phyloP scores from a whole-genome alignment of 1,139 yeast genomes.

The Suhomyces maxii region DNA sequence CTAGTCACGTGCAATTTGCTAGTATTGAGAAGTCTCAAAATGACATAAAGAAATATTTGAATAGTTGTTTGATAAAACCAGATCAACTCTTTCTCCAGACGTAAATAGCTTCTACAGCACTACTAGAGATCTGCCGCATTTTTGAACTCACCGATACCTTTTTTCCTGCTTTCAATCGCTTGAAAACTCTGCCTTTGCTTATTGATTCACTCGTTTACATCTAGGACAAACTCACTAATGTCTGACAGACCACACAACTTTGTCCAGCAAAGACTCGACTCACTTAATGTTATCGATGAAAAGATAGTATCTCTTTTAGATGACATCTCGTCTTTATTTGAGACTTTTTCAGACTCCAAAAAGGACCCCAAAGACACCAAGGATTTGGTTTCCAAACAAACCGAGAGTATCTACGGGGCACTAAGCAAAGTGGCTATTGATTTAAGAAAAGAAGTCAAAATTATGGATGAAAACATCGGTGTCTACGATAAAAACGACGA shows the following conservation, averaged over 20 bases:
- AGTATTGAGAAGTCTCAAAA: too few species aligned
- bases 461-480: slow-evolving; percentile 59
- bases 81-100: too few species aligned
- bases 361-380: slow-evolving; percentile 16
- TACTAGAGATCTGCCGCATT: too few species aligned
- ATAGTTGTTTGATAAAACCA: too few species aligned
- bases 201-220: too few species aligned
- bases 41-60: too few species aligned
- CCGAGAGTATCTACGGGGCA: slow-evolving; percentile 34
- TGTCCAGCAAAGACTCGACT: slow-evolving; percentile 47
- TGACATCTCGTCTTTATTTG: slow-evolving; percentile 37
- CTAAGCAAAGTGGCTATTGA: slow-evolving; percentile 46
- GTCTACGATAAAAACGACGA: slow-evolving; percentile 45
- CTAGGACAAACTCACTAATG: background rate
- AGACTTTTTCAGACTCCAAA: slow-evolving; percentile 33
- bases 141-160: too few species aligned
- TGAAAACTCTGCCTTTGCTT: too few species aligned
- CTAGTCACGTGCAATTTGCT: too few species aligned
- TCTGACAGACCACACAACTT: slow-evolving; percentile 24
- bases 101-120: too few species aligned
- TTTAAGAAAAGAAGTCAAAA: slow-evolving; percentile 56
- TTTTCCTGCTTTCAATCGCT: too few species aligned
- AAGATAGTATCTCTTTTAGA: slow-evolving; percentile 47
- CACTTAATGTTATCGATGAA: slow-evolving; percentile 45
- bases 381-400: slow-evolving; percentile 25